phyloP scores from a whole-genome alignment of 345 rosid genomes.

The Cochlearia excelsa region DNA sequence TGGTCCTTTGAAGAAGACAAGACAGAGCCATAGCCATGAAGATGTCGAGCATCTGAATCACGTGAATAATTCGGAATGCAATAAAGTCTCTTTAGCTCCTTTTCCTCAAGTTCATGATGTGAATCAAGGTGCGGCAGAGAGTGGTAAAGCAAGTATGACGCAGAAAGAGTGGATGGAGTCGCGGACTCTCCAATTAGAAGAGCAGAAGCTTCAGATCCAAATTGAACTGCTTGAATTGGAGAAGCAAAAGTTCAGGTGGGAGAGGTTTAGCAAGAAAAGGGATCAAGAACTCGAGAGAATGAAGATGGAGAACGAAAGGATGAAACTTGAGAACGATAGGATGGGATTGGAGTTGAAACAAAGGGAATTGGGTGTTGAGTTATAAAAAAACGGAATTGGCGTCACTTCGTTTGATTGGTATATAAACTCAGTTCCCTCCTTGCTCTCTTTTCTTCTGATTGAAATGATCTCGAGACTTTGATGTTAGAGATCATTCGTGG shows the following conservation, averaged over 20 bases:
- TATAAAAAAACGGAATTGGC: background rate
- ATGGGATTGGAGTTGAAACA: slow-evolving; percentile 65
- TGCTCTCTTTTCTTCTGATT: slow-evolving; percentile 7
- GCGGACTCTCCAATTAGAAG: slow-evolving; percentile 66
- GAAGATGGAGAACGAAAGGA: slow-evolving; percentile 81
- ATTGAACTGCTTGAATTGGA: slow-evolving; percentile 75
- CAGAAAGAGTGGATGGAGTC: slow-evolving; percentile 74
- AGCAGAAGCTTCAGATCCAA: slow-evolving; percentile 76
- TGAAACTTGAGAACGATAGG: slow-evolving; percentile 85
- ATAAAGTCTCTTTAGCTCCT: slow-evolving; percentile 33
- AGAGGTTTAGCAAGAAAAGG: slow-evolving; percentile 72
- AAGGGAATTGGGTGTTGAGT: slow-evolving; percentile 36
- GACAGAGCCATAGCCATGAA: slow-evolving; percentile 51
- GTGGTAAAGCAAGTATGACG: slow-evolving; percentile 43
- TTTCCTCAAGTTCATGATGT: slow-evolving; percentile 45
- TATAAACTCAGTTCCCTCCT: background rate
- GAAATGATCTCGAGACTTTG: slow-evolving; percentile 25
- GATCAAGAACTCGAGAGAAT: slow-evolving; percentile 70
- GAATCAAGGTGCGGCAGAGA: slow-evolving; percentile 50
- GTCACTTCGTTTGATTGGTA: slow-evolving; percentile 10
- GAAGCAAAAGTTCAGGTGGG: slow-evolving; percentile 80
- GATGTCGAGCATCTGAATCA: slow-evolving; percentile 47
- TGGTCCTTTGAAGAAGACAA: slow-evolving; percentile 57
- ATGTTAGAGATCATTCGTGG: slow-evolving; percentile 30
- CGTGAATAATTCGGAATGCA: slow-evolving; percentile 22